Conservation (phyloP, 441 rosid species). For the Gossypium davidsonii region DNA sequence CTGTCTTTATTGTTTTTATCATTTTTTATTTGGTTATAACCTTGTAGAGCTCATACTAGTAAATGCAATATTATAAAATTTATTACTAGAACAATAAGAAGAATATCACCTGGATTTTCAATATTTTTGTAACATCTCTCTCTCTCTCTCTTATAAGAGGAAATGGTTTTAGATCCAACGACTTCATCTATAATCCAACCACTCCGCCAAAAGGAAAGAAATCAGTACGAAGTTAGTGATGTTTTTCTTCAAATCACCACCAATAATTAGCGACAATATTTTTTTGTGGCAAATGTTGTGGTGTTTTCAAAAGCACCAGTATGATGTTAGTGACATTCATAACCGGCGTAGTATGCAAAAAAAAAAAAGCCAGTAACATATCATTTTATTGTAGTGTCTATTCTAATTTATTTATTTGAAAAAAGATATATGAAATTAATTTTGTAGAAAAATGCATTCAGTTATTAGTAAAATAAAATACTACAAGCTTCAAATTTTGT, state of each 20-base stretch:
- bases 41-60: not conserved
- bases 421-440: too few species aligned
- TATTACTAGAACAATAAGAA: not conserved
- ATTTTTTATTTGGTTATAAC: not conserved
- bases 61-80: not conserved
- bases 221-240: not conserved
- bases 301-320: too few species aligned
- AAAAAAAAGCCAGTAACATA: too few species aligned
- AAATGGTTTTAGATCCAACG: not conserved
- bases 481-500: too few species aligned
- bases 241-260: conserved; percentile 19
- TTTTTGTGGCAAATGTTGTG: too few species aligned
- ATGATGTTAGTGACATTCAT: not conserved
- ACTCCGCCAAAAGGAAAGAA: not conserved
- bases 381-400: too few species aligned
- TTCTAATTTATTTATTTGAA: too few species aligned
- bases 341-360: too few species aligned
- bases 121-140: not conserved
- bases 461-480: too few species aligned
- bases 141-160: not conserved
- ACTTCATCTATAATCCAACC: not conserved
- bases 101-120: not conserved
- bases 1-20: not conserved
- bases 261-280: too few species aligned
- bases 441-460: too few species aligned